Percentiles rank a stretch among this genome's conserved stretches.
Evolutionary conservation across 768 basidiomycete species (phyloP).

Genomic region (Xerocomellus dryophilus): DNA sequence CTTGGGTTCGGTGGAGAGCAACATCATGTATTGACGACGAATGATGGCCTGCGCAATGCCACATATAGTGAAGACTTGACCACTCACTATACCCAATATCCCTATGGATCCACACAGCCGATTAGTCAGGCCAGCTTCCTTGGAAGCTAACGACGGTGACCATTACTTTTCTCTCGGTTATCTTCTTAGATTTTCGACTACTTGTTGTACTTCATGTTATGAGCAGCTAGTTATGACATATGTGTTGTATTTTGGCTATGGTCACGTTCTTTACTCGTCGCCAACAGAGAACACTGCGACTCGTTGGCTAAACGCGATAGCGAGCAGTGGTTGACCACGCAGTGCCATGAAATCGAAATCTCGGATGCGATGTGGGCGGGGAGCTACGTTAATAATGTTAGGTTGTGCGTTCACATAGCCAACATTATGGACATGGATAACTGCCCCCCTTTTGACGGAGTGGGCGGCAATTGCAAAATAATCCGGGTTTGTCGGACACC

Average conservation of each 20-base stretch:
- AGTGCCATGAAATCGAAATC: slow-evolving; percentile 76
- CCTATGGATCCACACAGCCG: slow-evolving; percentile 28
- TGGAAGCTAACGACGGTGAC: slow-evolving; percentile 12
- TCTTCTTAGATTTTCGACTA: slow-evolving; percentile 5
- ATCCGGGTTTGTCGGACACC: slow-evolving; percentile 74
- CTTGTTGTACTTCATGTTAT: slow-evolving; percentile 8
- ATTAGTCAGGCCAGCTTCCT: slow-evolving; percentile 25
- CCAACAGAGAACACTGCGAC: slow-evolving; percentile 63
- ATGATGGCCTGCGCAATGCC: slow-evolving; percentile 25
- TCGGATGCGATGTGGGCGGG: slow-evolving; percentile 61
- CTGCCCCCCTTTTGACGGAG: slow-evolving; percentile 57
- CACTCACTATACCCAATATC: slow-evolving; percentile 33
- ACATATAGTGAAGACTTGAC: slow-evolving; percentile 36
- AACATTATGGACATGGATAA: slow-evolving; percentile 67
- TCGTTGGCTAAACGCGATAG: slow-evolving; percentile 59
- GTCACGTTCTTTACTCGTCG: slow-evolving; percentile 41
- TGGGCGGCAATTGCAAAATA: slow-evolving; percentile 75
- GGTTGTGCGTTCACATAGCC: slow-evolving; percentile 64
- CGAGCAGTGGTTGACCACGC: slow-evolving; percentile 62
- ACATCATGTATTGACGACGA: slow-evolving; percentile 17
- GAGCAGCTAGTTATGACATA: slow-evolving; percentile 16
- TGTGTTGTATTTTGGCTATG: slow-evolving; percentile 19
- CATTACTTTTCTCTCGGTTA: not conserved
- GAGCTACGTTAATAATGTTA: slow-evolving; percentile 52
- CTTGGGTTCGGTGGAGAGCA: slow-evolving; percentile 58